A percentile compares a stretch with the other conserved stretches of the same genome.
Conservation (phyloP, 2,329 filamentous ascomycete genomes). For the Penicillium sp. region DNA sequence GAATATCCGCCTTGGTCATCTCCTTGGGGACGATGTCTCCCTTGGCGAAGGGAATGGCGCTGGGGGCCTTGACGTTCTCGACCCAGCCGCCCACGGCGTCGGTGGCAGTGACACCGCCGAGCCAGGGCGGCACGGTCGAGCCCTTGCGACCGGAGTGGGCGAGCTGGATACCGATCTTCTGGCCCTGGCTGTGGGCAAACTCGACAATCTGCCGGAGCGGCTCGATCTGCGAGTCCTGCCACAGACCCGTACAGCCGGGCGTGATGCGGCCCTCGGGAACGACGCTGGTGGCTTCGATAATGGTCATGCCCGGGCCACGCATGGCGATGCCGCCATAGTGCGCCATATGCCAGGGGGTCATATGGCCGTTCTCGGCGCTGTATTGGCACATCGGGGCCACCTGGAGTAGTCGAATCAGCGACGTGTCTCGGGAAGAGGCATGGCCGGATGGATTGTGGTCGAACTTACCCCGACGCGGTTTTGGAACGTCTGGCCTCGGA, state of each 20-base stretch:
- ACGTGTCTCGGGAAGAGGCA: background rate
- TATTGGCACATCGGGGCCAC: slow-evolving; percentile 62
- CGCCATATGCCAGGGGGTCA: slow-evolving; percentile 76
- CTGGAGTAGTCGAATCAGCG: slow-evolving; percentile 5
- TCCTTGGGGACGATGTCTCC: slow-evolving; percentile 62
- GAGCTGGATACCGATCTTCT: slow-evolving; percentile 77
- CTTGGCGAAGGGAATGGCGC: slow-evolving; percentile 61
- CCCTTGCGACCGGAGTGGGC: slow-evolving; percentile 72
- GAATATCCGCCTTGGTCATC: slow-evolving; percentile 68
- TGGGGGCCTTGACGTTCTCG: slow-evolving; percentile 56
- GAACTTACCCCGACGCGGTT: slow-evolving; percentile 59
- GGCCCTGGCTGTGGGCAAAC: slow-evolving; percentile 74
- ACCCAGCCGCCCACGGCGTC: slow-evolving; percentile 56
- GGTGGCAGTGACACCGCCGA: slow-evolving; percentile 43
- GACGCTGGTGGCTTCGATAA: slow-evolving; percentile 77
- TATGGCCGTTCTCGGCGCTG: slow-evolving; percentile 65
- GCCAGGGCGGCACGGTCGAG: slow-evolving; percentile 55
- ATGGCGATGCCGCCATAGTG: slow-evolving; percentile 77
- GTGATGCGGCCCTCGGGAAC: slow-evolving; percentile 76
- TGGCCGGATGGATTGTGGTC: background rate
- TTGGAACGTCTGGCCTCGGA: slow-evolving; percentile 59
- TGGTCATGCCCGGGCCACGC: slow-evolving; percentile 70
- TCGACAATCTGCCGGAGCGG: slow-evolving; percentile 67
- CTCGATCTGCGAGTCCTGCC: slow-evolving; percentile 79
- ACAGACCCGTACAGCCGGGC: slow-evolving; percentile 61